These are phyloP conservation scores for Leishmania arabica DNA, from an alignment of 208 protist genomes.

Conservation along the genomic window DNA sequence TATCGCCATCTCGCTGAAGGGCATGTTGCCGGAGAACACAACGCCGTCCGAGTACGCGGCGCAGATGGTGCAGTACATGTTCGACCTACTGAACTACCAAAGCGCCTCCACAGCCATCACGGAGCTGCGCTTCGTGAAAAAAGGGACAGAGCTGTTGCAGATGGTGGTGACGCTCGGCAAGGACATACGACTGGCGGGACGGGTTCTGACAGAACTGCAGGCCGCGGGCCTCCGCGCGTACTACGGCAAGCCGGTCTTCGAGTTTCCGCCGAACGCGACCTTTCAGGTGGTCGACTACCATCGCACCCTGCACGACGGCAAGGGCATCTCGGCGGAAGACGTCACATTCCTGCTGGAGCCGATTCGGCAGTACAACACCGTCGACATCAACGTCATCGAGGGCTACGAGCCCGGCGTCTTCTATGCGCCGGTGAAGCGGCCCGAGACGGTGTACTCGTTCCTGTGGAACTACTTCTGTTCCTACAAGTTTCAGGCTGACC, in stretches of 20 bases:
- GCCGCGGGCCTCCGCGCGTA: constrained; percentile 56
- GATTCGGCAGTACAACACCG: constrained; percentile 37
- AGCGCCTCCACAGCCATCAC: constrained; percentile 73
- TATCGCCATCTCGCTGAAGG: constrained; percentile 69
- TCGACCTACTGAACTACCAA: constrained; percentile 73
- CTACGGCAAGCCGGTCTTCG: constrained; percentile 50
- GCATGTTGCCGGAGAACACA: constrained; percentile 58
- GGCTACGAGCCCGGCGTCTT: constrained; percentile 81
- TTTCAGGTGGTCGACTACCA: constrained; percentile 82
- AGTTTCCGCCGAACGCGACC: constrained; percentile 70
- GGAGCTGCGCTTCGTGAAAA: constrained; percentile 79
- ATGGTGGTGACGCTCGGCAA: constrained; percentile 74
- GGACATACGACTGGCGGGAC: constrained; percentile 52
- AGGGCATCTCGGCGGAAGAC: constrained; percentile 68
- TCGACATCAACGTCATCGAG: constrained; percentile 73
- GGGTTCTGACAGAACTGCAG: constrained; percentile 57
- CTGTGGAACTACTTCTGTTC: constrained; percentile 83
- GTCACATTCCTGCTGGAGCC: constrained; percentile 59
- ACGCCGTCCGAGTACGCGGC: constrained; percentile 64
- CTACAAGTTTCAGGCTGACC: constrained; percentile 60
- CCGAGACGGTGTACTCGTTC: constrained; percentile 75
- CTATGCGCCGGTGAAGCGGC: constrained; percentile 76
- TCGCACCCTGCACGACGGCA: constrained; percentile 43
- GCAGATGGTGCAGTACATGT: constrained; percentile 81
- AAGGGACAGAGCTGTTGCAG: constrained; percentile 69